Evolutionary conservation across 2,329 filamentous ascomycete genomes (phyloP).

Genomic region (Lachnellula willkommii): DNA sequence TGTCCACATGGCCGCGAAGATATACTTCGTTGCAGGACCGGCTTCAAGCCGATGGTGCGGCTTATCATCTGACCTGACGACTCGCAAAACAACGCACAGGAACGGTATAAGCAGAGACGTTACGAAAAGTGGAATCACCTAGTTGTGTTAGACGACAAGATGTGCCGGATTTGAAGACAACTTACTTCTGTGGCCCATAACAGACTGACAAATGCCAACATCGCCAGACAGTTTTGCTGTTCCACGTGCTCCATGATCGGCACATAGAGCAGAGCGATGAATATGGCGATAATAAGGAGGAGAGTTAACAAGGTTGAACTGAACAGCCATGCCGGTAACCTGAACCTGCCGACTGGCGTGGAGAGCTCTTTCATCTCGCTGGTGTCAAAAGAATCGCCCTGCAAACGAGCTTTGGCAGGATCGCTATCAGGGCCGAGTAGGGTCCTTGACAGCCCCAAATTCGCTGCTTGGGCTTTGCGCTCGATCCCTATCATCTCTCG

Average conservation of each 20-base stretch:
- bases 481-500: constrained; percentile 98
- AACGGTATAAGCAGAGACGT: constrained; percentile 93
- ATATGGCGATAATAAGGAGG: constrained; percentile 64
- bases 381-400: constrained; percentile 73
- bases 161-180: not conserved
- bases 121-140: constrained; percentile 94
- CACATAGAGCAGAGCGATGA: constrained; percentile 65
- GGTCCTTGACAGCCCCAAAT: constrained; percentile 71
- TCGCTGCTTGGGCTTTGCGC: constrained; percentile 87
- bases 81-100: constrained; percentile 77
- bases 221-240: constrained; percentile 92
- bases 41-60: constrained; percentile 68
- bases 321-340: constrained; percentile 75
- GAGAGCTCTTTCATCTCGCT: constrained; percentile 60
- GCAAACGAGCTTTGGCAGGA: constrained; percentile 62
- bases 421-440: constrained; percentile 72
- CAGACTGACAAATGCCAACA: constrained; percentile 88
- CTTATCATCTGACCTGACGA: constrained; percentile 72
- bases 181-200: constrained; percentile 92
- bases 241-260: constrained; percentile 83
- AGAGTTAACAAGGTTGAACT: constrained; percentile 77
- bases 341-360: constrained; percentile 75
- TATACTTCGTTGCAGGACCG: constrained; percentile 73
- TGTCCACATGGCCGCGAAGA: constrained; percentile 98
- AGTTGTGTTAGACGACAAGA: constrained; percentile 13